A percentile compares a stretch with the other conserved stretches of the same genome.
Conservation (phyloP, 805 yeast genomes). For the Yamadazyma scolyti region DNA sequence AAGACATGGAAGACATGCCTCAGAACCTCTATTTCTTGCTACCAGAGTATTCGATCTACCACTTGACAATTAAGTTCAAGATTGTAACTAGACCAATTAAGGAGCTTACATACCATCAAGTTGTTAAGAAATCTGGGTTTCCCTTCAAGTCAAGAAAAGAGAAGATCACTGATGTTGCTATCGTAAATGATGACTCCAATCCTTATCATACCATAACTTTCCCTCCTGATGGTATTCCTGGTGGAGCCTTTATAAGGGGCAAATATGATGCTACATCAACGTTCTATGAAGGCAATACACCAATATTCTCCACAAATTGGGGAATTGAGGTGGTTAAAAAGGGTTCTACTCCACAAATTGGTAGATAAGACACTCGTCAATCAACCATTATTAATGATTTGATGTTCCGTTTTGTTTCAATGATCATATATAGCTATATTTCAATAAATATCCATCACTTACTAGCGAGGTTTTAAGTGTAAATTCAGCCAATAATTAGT, state of each 20-base stretch:
- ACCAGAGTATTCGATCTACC: slow-evolving; percentile 24
- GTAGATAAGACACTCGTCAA: too few species aligned
- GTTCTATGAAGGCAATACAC: slow-evolving; percentile 16
- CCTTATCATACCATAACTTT: slow-evolving; percentile 17
- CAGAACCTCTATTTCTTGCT: slow-evolving; percentile 18
- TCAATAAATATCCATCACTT: too few species aligned
- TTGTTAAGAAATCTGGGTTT: slow-evolving; percentile 24
- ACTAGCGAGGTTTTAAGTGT: too few species aligned
- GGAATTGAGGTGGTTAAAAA: slow-evolving; percentile 17
- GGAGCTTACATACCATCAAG: slow-evolving; percentile 22
- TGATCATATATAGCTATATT: too few species aligned
- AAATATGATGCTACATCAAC: slow-evolving; percentile 19
- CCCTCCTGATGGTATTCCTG: slow-evolving; percentile 26
- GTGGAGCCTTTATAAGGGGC: slow-evolving; percentile 27
- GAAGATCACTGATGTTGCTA: slow-evolving; percentile 16
- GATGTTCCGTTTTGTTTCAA: too few species aligned
- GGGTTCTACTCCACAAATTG: slow-evolving; percentile 13
- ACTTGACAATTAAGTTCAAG: slow-evolving; percentile 19
- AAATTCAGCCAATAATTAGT: too few species aligned
- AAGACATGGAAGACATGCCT: slow-evolving; percentile 24
- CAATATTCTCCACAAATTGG: slow-evolving; percentile 16
- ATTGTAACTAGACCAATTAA: slow-evolving; percentile 18
- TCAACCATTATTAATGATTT: too few species aligned
- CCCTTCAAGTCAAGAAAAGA: slow-evolving; percentile 18
- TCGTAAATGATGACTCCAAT: slow-evolving; percentile 14